Percentiles rank a stretch among this genome's conserved stretches.
Conservation (phyloP, 768 basidiomycete species). For the Chalciporus sphaerocephalus region DNA sequence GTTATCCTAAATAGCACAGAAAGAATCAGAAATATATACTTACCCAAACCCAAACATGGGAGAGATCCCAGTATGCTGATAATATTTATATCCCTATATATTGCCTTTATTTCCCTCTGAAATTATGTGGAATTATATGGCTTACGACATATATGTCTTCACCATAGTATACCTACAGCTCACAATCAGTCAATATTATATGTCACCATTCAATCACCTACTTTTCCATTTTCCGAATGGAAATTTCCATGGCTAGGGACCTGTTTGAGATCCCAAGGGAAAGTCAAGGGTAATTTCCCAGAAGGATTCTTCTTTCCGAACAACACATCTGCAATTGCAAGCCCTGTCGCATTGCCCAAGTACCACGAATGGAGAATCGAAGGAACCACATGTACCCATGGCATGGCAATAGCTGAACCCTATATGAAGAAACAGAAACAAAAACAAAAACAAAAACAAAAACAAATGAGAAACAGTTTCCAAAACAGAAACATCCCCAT, state of each 20-base stretch:
- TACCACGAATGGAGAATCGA: slow-evolving; percentile 82
- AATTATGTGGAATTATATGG: background rate
- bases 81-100: slow-evolving; percentile 72
- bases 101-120: no score
- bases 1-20: no score
- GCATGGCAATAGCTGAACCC: slow-evolving; percentile 70
- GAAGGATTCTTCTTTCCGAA: slow-evolving; percentile 77
- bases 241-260: slow-evolving; percentile 66
- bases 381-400: slow-evolving; percentile 67
- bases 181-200: no score
- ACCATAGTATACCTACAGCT: no score
- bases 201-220: no score
- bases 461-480: no score
- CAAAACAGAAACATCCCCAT: no score
- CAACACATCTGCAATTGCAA: slow-evolving; percentile 77
- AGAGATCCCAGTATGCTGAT: slow-evolving; percentile 54
- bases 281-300: slow-evolving; percentile 72
- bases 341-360: slow-evolving; percentile 76
- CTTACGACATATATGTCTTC: slow-evolving; percentile 31
- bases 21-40: no score
- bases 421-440: no score
- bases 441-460: no score
- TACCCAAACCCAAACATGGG: slow-evolving; percentile 76
- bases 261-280: slow-evolving; percentile 71
- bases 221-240: slow-evolving; percentile 62